Evolutionary conservation across 2,329 filamentous ascomycete species (phyloP).

Genomic region (Podosphaera fusca): DNA sequence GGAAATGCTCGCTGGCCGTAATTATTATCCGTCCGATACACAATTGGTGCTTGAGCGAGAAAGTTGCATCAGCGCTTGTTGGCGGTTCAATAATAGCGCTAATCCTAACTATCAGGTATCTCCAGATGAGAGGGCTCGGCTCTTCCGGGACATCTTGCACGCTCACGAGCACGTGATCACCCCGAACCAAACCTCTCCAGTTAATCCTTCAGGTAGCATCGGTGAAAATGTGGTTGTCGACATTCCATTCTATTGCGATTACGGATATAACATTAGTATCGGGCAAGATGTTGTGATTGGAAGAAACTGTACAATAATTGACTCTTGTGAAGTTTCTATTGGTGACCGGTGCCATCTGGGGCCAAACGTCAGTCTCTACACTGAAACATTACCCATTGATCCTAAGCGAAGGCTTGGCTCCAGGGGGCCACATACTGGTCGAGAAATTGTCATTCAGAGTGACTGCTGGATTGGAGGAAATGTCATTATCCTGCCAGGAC

Average conservation of each 20-base stretch:
- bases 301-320: slow-evolving; percentile 63
- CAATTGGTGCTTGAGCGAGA: slow-evolving; percentile 68
- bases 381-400: slow-evolving; percentile 48
- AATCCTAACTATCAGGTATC: slow-evolving; percentile 54
- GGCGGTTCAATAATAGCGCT: slow-evolving; percentile 66
- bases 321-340: slow-evolving; percentile 64
- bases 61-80: slow-evolving; percentile 58
- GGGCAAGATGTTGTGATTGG: slow-evolving; percentile 69
- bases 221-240: slow-evolving; percentile 63
- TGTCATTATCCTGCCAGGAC: slow-evolving; percentile 34
- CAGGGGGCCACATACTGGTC: slow-evolving; percentile 46
- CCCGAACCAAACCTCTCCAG: slow-evolving; percentile 27
- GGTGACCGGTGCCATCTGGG: slow-evolving; percentile 58
- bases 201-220: slow-evolving; percentile 35
- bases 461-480: slow-evolving; percentile 43
- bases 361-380: slow-evolving; percentile 70
- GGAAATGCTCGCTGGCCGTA: slow-evolving; percentile 62
- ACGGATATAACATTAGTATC: slow-evolving; percentile 83
- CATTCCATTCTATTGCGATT: slow-evolving; percentile 77
- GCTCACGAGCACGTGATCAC: slow-evolving; percentile 34
- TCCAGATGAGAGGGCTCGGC: slow-evolving; percentile 38
- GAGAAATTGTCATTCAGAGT: slow-evolving; percentile 51
- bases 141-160: slow-evolving; percentile 50
- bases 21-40: slow-evolving; percentile 59
- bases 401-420: slow-evolving; percentile 51